Evolutionary conservation across 306 rosid genomes (phyloP), one percentile per base, ranked within the genome.

Genomic region (Quercus suber): DNA sequence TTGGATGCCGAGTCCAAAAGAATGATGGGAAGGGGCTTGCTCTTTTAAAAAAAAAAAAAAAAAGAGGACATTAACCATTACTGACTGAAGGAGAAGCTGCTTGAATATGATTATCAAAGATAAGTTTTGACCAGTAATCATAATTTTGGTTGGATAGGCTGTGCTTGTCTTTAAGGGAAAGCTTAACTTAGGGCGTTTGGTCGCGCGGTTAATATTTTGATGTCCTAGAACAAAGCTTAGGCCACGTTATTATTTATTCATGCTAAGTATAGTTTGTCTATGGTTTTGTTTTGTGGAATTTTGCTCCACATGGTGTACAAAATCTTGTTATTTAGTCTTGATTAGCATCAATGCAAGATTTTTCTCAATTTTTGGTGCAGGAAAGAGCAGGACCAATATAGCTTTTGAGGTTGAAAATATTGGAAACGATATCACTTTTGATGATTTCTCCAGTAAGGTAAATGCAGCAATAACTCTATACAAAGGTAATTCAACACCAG

Each of bases 71-170:
- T 84, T 95, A 71, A 80, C 97, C 13, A 89, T 95, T 49, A 82
- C 93, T 45, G 98, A 95, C 81, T 95, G 97, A 88, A 90, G 97
- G 86, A 87, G 88, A 60, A 98, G 63, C 97, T 93, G 76, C 93
- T 95, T 53, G 57, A 53, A 53, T 53, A 1, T 53, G 57, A 53
- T 53, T 0, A 53, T 53, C 57, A 53, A 14, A 15, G 57, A 14
- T 4, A 53, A 53, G 57, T 53, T 53, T 5, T 53, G 33, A 31
- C 49, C 49, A 18, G 57, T 4, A 3, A 53, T 13, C 5, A 53
- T 12, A 53, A 53, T 53, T 53, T 53, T 14, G 2, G 49, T 7
- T 41, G 14, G 57, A 53, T 53, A 5, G 7, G 20, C 5, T 13
- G 57, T 18, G 17, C 17, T 53, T 53, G n/a, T 53, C 57, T 14